Conservation (phyloP, 352 stramenopile genomes). For the Phytophthora melonis region DNA sequence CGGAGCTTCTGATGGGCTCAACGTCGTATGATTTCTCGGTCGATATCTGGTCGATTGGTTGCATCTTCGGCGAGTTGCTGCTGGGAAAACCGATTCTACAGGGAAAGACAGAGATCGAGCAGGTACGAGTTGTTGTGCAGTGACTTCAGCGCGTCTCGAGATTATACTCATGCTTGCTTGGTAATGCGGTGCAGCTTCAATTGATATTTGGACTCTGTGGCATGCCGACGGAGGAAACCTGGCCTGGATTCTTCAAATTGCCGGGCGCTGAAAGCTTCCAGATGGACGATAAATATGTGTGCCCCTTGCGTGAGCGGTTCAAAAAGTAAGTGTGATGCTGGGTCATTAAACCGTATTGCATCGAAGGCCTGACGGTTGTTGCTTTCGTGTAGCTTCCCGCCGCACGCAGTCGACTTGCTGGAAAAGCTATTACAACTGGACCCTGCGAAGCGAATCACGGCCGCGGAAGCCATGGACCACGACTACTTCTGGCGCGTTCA, state of each 20-base stretch:
- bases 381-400: constrained; percentile 63
- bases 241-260: constrained; percentile 82
- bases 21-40: constrained; percentile 94
- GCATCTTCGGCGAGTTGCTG: constrained; percentile 87
- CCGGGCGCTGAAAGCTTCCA: constrained; percentile 71
- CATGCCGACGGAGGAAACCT: constrained; percentile 82
- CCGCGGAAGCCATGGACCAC: constrained; percentile 95
- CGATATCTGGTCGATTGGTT: constrained; percentile 96
- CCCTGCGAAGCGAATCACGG: constrained; percentile 94
- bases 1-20: constrained; percentile 93
- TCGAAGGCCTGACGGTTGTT: neutral
- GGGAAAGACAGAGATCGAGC: constrained; percentile 85
- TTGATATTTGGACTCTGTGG: constrained; percentile 84
- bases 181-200: constrained; percentile 56
- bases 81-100: constrained; percentile 83
- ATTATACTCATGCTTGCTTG: constrained; percentile 9
- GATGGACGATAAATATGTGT: constrained; percentile 84
- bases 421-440: constrained; percentile 96
- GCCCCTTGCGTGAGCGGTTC: constrained; percentile 74
- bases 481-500: constrained; percentile 96
- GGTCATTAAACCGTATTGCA: neutral
- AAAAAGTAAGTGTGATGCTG: constrained; percentile 66
- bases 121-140: constrained; percentile 47
- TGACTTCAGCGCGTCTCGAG: neutral
- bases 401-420: constrained; percentile 91